Evolutionary conservation across 495 filamentous ascomycete genomes (phyloP).

Genomic region (Choiromyces venosus): DNA sequence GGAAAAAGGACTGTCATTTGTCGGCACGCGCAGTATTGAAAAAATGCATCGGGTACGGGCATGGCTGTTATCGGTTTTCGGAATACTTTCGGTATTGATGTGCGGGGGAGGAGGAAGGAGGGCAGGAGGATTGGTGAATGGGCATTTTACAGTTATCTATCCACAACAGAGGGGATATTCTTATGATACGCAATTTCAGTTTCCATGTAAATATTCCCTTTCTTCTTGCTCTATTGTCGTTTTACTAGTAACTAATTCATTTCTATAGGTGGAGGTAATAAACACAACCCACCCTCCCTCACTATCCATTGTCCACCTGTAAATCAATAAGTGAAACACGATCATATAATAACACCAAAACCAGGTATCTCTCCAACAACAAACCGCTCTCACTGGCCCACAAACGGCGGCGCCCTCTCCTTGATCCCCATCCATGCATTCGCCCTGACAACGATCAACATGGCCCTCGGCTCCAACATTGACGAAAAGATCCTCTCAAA

Average conservation of each 20-base stretch:
- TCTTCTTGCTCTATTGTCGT: neutral
- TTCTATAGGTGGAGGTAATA: conserved; percentile 27
- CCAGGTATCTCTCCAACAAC: conserved; percentile 16
- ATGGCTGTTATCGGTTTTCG: neutral
- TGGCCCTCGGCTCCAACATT: conserved; percentile 53
- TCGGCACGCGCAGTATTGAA: neutral
- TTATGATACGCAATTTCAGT: conserved; percentile 28
- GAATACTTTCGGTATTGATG: neutral
- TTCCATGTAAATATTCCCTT: conserved; percentile 22
- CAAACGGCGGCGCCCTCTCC: conserved; percentile 51
- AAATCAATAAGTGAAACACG: neutral
- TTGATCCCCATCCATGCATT: conserved; percentile 53
- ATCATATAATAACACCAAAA: conserved; percentile 1
- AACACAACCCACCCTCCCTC: neutral
- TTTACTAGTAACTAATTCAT: conserved; percentile 5
- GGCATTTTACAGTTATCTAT: conserved; percentile 24
- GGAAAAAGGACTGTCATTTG: neutral
- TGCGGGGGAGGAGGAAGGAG: neutral
- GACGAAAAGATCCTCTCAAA: conserved; percentile 42
- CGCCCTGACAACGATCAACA: conserved; percentile 57
- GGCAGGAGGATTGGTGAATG: conserved; percentile 16
- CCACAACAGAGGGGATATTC: conserved; percentile 15
- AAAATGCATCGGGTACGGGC: neutral
- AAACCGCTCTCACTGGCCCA: conserved; percentile 58
- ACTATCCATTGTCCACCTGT: neutral